Evolutionary conservation across 176 grass and related monocot species (phyloP).

Genomic region (Panicum miliaceum): DNA sequence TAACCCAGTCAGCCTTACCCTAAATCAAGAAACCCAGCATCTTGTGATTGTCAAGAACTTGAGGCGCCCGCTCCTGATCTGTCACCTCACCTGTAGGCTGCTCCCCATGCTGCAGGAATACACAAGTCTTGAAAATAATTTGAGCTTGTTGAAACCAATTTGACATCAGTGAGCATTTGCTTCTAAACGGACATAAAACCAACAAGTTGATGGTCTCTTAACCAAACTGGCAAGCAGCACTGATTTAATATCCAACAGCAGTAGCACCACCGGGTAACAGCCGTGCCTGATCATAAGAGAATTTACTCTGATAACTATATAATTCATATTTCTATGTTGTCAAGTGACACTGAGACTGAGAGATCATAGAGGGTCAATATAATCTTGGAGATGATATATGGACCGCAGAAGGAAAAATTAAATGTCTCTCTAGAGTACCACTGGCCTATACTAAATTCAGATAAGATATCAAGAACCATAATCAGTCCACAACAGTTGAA

Average conservation of each 20-base stretch:
- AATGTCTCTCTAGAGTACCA: too few relatives aligned
- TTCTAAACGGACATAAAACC: not conserved
- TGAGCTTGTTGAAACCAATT: not conserved
- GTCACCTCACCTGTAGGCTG: not conserved
- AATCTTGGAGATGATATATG: too few relatives aligned
- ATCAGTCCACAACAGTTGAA: too few relatives aligned
- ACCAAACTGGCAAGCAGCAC: not conserved
- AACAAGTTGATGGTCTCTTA: not conserved
- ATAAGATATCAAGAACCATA: too few relatives aligned
- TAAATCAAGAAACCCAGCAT: not conserved
- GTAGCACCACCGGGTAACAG: not conserved
- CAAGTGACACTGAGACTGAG: too few relatives aligned
- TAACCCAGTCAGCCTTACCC: not conserved
- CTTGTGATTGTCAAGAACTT: not conserved
- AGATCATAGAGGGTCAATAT: too few relatives aligned
- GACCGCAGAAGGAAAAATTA: too few relatives aligned
- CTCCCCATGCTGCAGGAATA: not conserved
- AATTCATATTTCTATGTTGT: too few relatives aligned
- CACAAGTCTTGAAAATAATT: not conserved
- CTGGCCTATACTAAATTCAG: too few relatives aligned
- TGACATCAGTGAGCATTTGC: not conserved
- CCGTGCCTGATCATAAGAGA: not conserved
- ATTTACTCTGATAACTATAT: too few relatives aligned
- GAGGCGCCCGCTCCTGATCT: not conserved
- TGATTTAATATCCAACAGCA: not conserved